Conservation (phyloP, 75 land plant species). For the Sequoia sempervirens region DNA sequence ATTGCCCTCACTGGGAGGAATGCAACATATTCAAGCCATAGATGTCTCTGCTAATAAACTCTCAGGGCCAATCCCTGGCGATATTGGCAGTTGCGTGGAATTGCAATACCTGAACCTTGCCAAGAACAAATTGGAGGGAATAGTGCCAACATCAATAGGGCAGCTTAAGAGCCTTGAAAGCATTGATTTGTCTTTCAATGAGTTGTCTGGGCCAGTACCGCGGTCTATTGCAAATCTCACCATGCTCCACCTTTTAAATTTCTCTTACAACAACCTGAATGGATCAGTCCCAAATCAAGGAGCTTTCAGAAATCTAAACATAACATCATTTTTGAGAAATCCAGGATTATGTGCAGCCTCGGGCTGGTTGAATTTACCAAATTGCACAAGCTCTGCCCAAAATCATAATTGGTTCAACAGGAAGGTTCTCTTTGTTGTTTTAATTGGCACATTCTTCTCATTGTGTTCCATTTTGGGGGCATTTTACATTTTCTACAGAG, state of each 20-base stretch:
- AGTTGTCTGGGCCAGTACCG: too few species aligned
- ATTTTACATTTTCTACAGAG: neutral
- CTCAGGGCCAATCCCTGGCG: too few species aligned
- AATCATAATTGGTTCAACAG: neutral
- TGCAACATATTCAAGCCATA: too few species aligned
- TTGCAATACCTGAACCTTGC: too few species aligned
- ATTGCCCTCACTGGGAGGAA: too few species aligned
- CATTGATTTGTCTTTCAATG: too few species aligned
- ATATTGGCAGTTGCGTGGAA: too few species aligned
- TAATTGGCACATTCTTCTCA: neutral
- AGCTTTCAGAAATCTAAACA: constrained; percentile 11
- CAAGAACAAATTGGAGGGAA: too few species aligned
- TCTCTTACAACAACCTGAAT: constrained; percentile 23
- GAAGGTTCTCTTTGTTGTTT: neutral
- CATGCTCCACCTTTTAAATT: constrained; percentile 7
- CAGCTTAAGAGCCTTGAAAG: too few species aligned
- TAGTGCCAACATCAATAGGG: too few species aligned
- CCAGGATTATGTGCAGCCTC: constrained; percentile 15
- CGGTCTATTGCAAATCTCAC: neutral
- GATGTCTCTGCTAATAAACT: too few species aligned
- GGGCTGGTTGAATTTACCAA: neutral
- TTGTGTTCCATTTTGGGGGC: neutral
- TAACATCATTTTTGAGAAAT: constrained; percentile 17
- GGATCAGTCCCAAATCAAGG: constrained; percentile 1
- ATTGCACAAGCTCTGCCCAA: neutral